These are phyloP conservation scores for Breviolum minutum DNA, from an alignment of 73 alveolate genomes.

Conservation along the genomic window DNA sequence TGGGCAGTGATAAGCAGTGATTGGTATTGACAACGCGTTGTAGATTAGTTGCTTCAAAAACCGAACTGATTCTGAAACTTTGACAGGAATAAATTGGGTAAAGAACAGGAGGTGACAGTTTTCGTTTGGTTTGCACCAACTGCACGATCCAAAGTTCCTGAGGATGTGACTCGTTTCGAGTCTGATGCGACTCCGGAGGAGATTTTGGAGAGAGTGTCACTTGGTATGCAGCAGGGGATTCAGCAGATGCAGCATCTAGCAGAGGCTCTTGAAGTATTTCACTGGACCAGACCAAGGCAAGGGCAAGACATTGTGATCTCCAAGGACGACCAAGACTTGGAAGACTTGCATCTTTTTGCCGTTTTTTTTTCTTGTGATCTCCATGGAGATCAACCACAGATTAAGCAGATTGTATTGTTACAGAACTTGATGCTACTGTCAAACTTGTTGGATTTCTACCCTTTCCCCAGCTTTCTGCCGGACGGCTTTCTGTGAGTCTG, in stretches of 20 bases:
- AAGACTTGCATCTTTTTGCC: not conserved
- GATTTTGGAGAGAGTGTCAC: constrained; percentile 72
- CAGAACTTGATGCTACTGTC: not conserved
- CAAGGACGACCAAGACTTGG: not conserved
- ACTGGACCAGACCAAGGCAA: not conserved
- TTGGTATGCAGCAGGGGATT: not conserved
- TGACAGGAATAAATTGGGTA: too few species aligned
- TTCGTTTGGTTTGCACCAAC: not conserved
- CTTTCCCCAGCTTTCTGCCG: not conserved
- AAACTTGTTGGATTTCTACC: not conserved
- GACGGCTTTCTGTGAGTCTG: not conserved
- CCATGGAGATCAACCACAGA: too few species aligned
- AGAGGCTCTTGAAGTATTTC: not conserved
- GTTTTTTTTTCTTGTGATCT: not conserved
- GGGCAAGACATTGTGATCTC: constrained; percentile 63
- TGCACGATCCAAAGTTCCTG: not conserved
- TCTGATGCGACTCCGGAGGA: constrained; percentile 86
- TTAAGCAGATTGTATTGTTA: not conserved
- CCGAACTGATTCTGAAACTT: too few species aligned
- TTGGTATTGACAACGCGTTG: too few species aligned
- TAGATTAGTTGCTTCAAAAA: too few species aligned
- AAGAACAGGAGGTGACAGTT: too few species aligned
- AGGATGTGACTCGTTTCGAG: constrained; percentile 77
- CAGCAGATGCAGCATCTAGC: too few species aligned
- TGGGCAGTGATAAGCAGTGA: not conserved